phyloP scores from a whole-genome alignment of 352 stramenopile genomes.

The Pythium plurisporium region DNA sequence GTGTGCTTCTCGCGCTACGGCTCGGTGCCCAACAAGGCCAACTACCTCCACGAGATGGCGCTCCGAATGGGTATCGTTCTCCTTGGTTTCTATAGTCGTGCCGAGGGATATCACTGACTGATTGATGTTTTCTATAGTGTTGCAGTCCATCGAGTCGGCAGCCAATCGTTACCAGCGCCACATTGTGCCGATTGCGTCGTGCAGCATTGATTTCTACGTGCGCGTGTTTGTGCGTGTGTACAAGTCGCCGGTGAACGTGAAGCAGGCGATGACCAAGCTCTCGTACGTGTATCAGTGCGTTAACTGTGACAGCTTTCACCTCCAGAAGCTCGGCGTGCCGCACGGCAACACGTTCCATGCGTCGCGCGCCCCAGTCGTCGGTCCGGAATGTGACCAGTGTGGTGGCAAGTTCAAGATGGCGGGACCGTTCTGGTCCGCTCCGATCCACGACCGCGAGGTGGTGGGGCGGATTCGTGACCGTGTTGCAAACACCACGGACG shows the following conservation, averaged over 20 bases:
- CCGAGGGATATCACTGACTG: too few relatives aligned
- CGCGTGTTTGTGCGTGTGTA: constrained; percentile 99
- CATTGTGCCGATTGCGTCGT: constrained; percentile 96
- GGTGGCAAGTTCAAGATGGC: constrained; percentile 87
- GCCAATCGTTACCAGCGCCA: constrained; percentile 96
- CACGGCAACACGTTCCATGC: constrained; percentile 86
- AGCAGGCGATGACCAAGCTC: constrained; percentile 90
- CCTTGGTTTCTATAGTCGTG: too few relatives aligned
- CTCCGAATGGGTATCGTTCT: constrained; percentile 83
- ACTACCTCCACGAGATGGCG: constrained; percentile 87
- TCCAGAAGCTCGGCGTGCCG: constrained; percentile 90
- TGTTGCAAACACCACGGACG: constrained; percentile 70
- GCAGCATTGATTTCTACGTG: constrained; percentile 99
- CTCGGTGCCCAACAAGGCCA: constrained; percentile 81
- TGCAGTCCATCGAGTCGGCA: constrained; percentile 93
- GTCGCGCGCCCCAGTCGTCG: constrained; percentile 65
- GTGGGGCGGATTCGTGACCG: constrained; percentile 79
- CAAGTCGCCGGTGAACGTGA: constrained; percentile 93
- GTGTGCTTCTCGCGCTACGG: constrained; percentile 88
- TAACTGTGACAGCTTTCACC: constrained; percentile 96
- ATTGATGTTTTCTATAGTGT: constrained; percentile 85
- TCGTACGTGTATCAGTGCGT: constrained; percentile 90
- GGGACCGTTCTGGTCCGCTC: constrained; percentile 96
- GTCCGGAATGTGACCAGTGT: constrained; percentile 75
- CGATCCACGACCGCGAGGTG: constrained; percentile 93